phyloP scores from a whole-genome alignment of 2,329 filamentous ascomycete species.

The Biscogniauxia sp. region DNA sequence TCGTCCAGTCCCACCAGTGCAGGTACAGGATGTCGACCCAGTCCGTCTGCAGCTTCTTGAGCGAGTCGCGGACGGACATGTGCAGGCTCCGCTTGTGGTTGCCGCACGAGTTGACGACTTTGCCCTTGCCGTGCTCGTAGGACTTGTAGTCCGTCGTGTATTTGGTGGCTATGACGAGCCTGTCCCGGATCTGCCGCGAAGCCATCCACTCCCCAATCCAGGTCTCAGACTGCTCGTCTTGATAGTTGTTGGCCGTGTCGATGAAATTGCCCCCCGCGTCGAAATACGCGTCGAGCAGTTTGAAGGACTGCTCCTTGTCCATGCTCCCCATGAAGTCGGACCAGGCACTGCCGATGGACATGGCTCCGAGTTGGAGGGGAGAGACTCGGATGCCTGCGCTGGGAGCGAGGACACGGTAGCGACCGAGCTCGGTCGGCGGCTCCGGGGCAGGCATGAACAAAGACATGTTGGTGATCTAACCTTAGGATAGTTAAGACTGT shows the following conservation, averaged over 20 bases:
- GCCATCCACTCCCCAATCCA: constrained; percentile 59
- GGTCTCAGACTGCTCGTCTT: constrained; percentile 54
- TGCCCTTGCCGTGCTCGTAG: constrained; percentile 35
- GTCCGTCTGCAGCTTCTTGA: constrained; percentile 59
- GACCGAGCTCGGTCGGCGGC: constrained; percentile 49
- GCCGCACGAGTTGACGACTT: constrained; percentile 48
- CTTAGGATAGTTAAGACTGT: not conserved
- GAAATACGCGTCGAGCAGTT: constrained; percentile 56
- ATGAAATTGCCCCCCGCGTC: constrained; percentile 65
- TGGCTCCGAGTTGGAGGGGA: constrained; percentile 51
- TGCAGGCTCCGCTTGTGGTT: constrained; percentile 59
- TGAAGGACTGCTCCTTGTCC: constrained; percentile 52
- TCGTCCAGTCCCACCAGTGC: constrained; percentile 45
- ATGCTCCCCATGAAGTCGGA: constrained; percentile 47
- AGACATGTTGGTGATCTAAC: not conserved
- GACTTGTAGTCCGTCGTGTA: constrained; percentile 47
- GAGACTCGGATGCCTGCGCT: constrained; percentile 51
- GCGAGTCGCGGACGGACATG: constrained; percentile 49
- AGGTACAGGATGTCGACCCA: constrained; percentile 49
- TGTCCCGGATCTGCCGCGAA: constrained; percentile 48
- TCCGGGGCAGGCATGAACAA: constrained; percentile 28
- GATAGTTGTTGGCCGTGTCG: constrained; percentile 61
- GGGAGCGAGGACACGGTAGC: constrained; percentile 50
- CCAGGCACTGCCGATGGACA: constrained; percentile 51
- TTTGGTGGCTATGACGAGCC: constrained; percentile 55